Evolutionary conservation across 129 eudicot species (phyloP).

Genomic region (Pseudognaphalium luteoalbum): DNA sequence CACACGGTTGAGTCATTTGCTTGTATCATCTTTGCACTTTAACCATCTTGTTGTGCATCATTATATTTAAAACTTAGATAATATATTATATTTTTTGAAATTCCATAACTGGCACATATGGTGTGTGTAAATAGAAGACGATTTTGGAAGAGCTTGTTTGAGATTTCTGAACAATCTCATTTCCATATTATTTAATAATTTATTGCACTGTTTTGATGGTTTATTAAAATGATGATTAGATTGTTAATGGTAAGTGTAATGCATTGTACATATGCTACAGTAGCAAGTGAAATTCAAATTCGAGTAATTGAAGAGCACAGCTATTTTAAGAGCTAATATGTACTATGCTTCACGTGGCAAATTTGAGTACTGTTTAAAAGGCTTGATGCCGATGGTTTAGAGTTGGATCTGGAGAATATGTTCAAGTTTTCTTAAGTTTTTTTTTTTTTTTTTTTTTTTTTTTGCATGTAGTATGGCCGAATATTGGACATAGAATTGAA

Average conservation of each 20-base stretch:
- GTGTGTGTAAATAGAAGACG: too few relatives aligned
- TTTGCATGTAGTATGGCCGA: conserved; percentile 81
- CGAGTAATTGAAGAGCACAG: not conserved
- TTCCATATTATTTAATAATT: too few relatives aligned
- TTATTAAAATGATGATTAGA: not conserved
- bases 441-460: conserved; percentile 15
- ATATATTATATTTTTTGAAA: too few relatives aligned
- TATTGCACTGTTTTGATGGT: too few relatives aligned
- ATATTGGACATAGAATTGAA: conserved; percentile 90
- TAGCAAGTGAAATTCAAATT: not conserved
- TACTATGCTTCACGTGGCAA: not conserved
- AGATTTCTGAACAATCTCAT: too few relatives aligned
- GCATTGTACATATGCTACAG: not conserved
- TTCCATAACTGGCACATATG: too few relatives aligned
- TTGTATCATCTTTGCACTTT: too few relatives aligned
- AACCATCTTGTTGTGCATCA: too few relatives aligned
- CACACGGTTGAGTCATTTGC: too few relatives aligned
- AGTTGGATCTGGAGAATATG: not conserved
- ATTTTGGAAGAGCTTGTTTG: too few relatives aligned
- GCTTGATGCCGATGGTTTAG: conserved; percentile 8
- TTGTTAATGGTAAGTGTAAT: not conserved
- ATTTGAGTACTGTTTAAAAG: conserved; percentile 2
- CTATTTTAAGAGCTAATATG: not conserved
- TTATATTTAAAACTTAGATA: too few relatives aligned
- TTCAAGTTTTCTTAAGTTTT: conserved; percentile 1